Percentiles rank a stretch among this genome's conserved stretches.
These are phyloP conservation scores for Pinguiococcus pyrenoidosus DNA, from an alignment of 108 stramenopile genomes.

Conservation along the genomic window DNA sequence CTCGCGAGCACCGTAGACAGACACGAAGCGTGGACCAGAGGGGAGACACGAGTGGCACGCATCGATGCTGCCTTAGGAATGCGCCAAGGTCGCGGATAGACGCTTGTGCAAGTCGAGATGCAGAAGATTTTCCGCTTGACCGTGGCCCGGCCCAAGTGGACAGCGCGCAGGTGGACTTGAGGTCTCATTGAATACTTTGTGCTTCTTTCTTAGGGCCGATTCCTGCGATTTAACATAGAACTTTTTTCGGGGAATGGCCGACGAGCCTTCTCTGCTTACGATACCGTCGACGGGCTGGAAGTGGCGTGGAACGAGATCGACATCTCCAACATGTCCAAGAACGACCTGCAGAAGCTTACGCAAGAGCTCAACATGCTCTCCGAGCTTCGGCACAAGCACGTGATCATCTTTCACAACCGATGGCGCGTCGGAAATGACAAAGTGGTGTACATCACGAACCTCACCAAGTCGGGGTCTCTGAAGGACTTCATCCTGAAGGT, in stretches of 20 bases:
- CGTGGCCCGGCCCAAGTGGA: too few relatives aligned
- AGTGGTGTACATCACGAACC: constrained; percentile 84
- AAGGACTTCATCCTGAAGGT: constrained; percentile 79
- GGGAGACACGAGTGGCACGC: too few relatives aligned
- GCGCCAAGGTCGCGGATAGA: too few relatives aligned
- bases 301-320: constrained; percentile 96
- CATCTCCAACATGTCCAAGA: constrained; percentile 64
- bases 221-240: constrained; percentile 85
- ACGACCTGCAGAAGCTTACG: constrained; percentile 67
- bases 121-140: too few relatives aligned
- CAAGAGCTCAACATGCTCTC: constrained; percentile 90
- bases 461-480: constrained; percentile 62
- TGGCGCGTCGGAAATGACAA: constrained; percentile 75
- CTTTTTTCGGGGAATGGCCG: constrained; percentile 87
- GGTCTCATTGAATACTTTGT: too few relatives aligned
- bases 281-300: constrained; percentile 87
- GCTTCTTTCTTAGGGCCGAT: too few relatives aligned
- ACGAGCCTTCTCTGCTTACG: constrained; percentile 84
- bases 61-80: too few relatives aligned
- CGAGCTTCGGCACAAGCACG: constrained; percentile 77
- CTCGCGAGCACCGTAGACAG: too few relatives aligned
- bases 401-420: constrained; percentile 88
- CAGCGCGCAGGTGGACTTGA: too few relatives aligned
- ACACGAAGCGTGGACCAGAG: too few relatives aligned
- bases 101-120: too few relatives aligned